phyloP scores from a whole-genome alignment of 164 flowering plant genomes.

The Nymphaea thermarum region DNA sequence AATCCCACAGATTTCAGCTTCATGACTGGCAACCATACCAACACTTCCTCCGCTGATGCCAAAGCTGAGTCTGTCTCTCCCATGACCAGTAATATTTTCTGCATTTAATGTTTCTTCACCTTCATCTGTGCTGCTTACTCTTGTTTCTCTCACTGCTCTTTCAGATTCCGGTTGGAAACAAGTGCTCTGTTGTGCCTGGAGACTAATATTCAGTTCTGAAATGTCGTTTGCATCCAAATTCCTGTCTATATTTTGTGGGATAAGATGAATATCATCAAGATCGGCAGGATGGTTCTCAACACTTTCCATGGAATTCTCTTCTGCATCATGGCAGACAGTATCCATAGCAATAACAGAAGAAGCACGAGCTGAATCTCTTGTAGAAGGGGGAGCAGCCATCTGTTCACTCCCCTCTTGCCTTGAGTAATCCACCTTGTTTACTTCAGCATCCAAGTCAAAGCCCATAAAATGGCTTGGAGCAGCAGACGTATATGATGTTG shows the following conservation, averaged over 20 bases:
- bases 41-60: slow-evolving; percentile 97
- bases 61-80: slow-evolving; percentile 71
- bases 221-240: slow-evolving; percentile 58
- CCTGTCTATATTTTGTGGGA: slow-evolving; percentile 44
- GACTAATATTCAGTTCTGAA: slow-evolving; percentile 79
- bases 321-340: slow-evolving; percentile 50
- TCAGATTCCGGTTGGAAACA: slow-evolving; percentile 58
- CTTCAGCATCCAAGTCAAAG: slow-evolving; percentile 42
- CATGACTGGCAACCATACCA: slow-evolving; percentile 99
- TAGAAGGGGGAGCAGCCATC: slow-evolving; percentile 26
- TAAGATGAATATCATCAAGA: slow-evolving; percentile 62
- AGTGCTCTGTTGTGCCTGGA: slow-evolving; percentile 89
- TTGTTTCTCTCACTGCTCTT: slow-evolving; percentile 53
- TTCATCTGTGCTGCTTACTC: slow-evolving; percentile 80
- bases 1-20: slow-evolving; percentile 94
- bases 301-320: slow-evolving; percentile 90
- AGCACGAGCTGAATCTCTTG: slow-evolving; percentile 75
- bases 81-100: slow-evolving; percentile 59
- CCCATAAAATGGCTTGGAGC: slow-evolving; percentile 79
- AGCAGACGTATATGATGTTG: slow-evolving; percentile 51
- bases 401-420: slow-evolving; percentile 41
- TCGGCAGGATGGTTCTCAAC: slow-evolving; percentile 91
- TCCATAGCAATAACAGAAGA: slow-evolving; percentile 99
- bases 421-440: slow-evolving; percentile 30
- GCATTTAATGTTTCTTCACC: slow-evolving; percentile 81